Percentiles rank a stretch among this genome's conserved stretches.
Evolutionary conservation across 306 rosid genomes (phyloP).

Genomic region (Fagus crenata): DNA sequence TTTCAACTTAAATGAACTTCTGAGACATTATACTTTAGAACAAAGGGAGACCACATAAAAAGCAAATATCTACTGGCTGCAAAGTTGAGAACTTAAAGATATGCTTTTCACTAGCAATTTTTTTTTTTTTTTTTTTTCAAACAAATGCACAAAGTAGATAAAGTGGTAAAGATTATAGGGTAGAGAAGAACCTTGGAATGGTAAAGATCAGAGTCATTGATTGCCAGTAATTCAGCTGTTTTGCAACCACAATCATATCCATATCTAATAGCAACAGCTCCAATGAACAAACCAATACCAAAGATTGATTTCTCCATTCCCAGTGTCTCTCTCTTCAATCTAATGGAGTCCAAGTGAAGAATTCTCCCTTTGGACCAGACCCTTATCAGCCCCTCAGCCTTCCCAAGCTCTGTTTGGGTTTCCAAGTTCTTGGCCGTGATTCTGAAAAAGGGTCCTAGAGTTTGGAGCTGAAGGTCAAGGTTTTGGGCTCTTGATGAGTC

Average conservation of each 20-base stretch:
- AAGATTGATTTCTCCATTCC: slow-evolving; percentile 88
- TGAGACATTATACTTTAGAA: no score
- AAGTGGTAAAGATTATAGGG: slow-evolving; percentile 15
- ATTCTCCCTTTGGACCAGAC: slow-evolving; percentile 59
- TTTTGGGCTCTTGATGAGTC: slow-evolving; percentile 66
- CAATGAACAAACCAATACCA: slow-evolving; percentile 85
- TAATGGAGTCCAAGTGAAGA: slow-evolving; percentile 87
- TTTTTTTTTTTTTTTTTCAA: background rate
- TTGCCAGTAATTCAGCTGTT: slow-evolving; percentile 75
- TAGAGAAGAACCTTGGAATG: slow-evolving; percentile 66
- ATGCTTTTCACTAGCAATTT: background rate
- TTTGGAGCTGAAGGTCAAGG: slow-evolving; percentile 62
- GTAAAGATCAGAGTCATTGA: slow-evolving; percentile 76
- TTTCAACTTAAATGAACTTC: no score
- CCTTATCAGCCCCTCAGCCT: slow-evolving; percentile 75
- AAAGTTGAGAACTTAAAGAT: background rate
- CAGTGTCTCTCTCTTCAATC: slow-evolving; percentile 60
- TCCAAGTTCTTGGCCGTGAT: slow-evolving; percentile 66
- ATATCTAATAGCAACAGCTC: slow-evolving; percentile 77
- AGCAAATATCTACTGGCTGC: background rate
- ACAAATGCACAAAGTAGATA: slow-evolving; percentile 2
- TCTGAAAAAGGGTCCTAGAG: slow-evolving; percentile 85
- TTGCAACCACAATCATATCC: slow-evolving; percentile 72
- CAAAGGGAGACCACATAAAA: background rate
- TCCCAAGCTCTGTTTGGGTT: slow-evolving; percentile 61